Conservation (phyloP, 2,329 filamentous ascomycete species). For the Sclerotinia spermophila region DNA sequence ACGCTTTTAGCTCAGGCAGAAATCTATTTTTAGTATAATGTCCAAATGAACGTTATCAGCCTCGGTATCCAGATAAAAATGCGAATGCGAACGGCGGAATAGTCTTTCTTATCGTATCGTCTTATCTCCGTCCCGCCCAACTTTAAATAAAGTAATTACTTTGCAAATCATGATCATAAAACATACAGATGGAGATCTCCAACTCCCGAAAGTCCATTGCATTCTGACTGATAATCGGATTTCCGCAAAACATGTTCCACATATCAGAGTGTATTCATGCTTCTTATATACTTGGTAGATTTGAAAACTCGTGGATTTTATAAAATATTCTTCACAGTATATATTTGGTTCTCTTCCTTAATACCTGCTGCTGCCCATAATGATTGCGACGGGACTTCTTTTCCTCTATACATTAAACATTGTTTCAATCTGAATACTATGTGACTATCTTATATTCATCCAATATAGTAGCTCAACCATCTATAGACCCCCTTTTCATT, state of each 20-base stretch:
- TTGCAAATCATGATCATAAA: neutral
- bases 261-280: too few species aligned
- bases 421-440: neutral
- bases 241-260: neutral
- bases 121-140: neutral
- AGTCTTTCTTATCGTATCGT: neutral
- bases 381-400: neutral
- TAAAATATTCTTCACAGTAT: too few species aligned
- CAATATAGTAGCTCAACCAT: neutral
- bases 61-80: too few species aligned
- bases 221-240: too few species aligned
- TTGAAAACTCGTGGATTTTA: too few species aligned
- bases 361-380: neutral
- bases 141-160: neutral
- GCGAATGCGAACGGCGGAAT: neutral
- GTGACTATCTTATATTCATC: neutral
- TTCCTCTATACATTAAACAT: neutral
- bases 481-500: too few species aligned
- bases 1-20: too few species aligned
- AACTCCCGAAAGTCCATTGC: too few species aligned
- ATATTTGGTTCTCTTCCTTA: neutral
- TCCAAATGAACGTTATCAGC: too few species aligned
- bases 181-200: neutral
- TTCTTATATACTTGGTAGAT: too few species aligned
- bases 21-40: too few species aligned